phyloP scores from a whole-genome alignment of 768 basidiomycete species.

The Lactarius psammicola region DNA sequence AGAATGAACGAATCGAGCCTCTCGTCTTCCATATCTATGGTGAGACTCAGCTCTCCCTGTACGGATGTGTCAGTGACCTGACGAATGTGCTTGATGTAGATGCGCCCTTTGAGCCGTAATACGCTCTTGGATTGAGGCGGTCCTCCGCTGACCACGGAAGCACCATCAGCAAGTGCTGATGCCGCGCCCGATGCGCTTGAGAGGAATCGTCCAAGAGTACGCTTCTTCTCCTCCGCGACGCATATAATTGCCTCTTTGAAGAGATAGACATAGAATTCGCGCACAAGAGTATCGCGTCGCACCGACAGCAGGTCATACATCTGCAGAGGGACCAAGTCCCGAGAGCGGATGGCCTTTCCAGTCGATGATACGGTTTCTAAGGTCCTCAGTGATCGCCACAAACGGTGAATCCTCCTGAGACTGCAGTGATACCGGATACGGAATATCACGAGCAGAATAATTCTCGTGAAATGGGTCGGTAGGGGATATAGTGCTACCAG shows the following conservation, averaged over 20 bases:
- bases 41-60: slow-evolving; percentile 84
- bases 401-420: slow-evolving; percentile 69
- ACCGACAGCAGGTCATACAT: slow-evolving; percentile 93
- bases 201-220: slow-evolving; percentile 70
- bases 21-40: slow-evolving; percentile 98
- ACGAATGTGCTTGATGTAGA: slow-evolving; percentile 93
- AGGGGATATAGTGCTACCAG: slow-evolving; percentile 30
- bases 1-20: slow-evolving; percentile 91
- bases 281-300: slow-evolving; percentile 81
- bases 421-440: slow-evolving; percentile 6
- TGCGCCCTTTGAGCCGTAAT: slow-evolving; percentile 88
- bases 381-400: slow-evolving; percentile 79
- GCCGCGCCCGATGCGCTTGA: slow-evolving; percentile 47
- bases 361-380: slow-evolving; percentile 86
- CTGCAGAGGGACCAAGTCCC: slow-evolving; percentile 80
- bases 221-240: slow-evolving; percentile 88
- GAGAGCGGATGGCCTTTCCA: slow-evolving; percentile 95
- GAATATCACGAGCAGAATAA: slow-evolving; percentile 16
- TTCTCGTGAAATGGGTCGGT: slow-evolving; percentile 20
- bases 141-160: slow-evolving; percentile 31
- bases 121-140: slow-evolving; percentile 54
- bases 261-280: slow-evolving; percentile 95
- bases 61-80: slow-evolving; percentile 79
- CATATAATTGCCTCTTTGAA: slow-evolving; percentile 98
- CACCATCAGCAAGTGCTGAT: slow-evolving; percentile 52